Evolutionary conservation across 2,329 filamentous ascomycete genomes (phyloP), one percentile per base, ranked within the genome.

Genomic region (Talaromyces sp.): DNA sequence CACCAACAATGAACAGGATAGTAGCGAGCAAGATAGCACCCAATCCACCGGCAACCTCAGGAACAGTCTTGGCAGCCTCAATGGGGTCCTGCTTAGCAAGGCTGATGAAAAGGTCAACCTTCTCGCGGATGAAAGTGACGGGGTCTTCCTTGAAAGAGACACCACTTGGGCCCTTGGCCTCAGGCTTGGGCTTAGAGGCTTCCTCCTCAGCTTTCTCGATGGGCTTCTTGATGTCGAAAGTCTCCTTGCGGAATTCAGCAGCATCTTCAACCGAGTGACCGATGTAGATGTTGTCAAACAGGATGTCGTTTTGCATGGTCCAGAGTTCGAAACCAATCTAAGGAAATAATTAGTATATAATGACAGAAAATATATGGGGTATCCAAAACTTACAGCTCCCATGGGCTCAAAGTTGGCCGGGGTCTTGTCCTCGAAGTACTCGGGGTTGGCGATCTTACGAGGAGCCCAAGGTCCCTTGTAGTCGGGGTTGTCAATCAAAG

Each of bases 271-370:
- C 77, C 21, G 93, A 98, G 87, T 99, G 95, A 65, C 95, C 95
- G 76, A 99, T 92, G 86, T 98, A 99, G 84, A 99, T 96, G 88
- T 99, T 99, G 86, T 98, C 91, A 72, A 99, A 98, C 71, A 97
- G 89, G 70, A 99, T 98, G 75, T 97, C 90, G 77, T 88, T 96
- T 81, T 97, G 93, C 95, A 99, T 99, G 71, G 95, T 98, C 95
- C 95, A 99, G 81, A 99, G 93, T 80, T 99, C 95, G 73, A 98
- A 98, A 70, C 95, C 95, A 80, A 98, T 93, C 89, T 92, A 72
- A 32, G 17, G 21, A 50, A 8, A n/a, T 26, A 35, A 32, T 54
- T 21, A 31, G 51, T 24, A 27, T 2, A 31, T 17, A 24, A 19
- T 29, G 5, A 2, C 41, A n/a, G 5, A 46, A 46, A 13, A 31